Evolutionary conservation across 2,329 filamentous ascomycete species (phyloP), one percentile per base, ranked within the genome.

Genomic region (Leptographium flavum): DNA sequence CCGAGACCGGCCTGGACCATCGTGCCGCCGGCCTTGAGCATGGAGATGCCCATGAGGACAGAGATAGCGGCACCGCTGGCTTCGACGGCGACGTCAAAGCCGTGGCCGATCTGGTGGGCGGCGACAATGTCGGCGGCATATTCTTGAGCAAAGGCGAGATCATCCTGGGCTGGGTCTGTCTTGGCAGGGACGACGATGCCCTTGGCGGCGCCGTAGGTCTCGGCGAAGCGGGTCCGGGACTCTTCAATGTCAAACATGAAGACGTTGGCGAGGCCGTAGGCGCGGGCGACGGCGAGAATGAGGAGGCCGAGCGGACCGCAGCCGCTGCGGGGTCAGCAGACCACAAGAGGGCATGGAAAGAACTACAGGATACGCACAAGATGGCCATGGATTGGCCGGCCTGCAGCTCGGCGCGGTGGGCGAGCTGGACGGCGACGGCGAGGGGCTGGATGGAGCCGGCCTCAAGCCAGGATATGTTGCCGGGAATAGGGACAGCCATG

Each of bases 381-480:
- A 58, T 54, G 0, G 54, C 56, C 45, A 58, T 37, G 8, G 52
- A 56, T 37, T 58, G 50, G 39, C 52, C 43, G 2, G 50, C 41
- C 9, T 47, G 50, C 11, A 57, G 45, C 5, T 45, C 44, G 2
- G 71, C 74, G 55, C 74, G 70, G 42, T 68, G 64, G 22, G 69
- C 69, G 38, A 78, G 70, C 55, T 80, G 76, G n/a, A 80, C 74
- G 0, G 73, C 76, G 39, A 80, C 74, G 17, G 70, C 67, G 30
- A 80, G 66, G 2, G 76, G 76, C 61, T 83, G 79, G 53, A 83
- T 73, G 33, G 81, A 58, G 4, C 79, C 79, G 28, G 77, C 79
- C 55, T 83, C 76, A 52, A 81, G 73, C 45, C 81, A 59, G 2
- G 64, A 69, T 52, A 83, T 68, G 35, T 61, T 59, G 21, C 73